These are phyloP conservation scores for Aureobasidium mangrovei DNA, from an alignment of 2,329 filamentous ascomycete genomes.

Conservation along the genomic window DNA sequence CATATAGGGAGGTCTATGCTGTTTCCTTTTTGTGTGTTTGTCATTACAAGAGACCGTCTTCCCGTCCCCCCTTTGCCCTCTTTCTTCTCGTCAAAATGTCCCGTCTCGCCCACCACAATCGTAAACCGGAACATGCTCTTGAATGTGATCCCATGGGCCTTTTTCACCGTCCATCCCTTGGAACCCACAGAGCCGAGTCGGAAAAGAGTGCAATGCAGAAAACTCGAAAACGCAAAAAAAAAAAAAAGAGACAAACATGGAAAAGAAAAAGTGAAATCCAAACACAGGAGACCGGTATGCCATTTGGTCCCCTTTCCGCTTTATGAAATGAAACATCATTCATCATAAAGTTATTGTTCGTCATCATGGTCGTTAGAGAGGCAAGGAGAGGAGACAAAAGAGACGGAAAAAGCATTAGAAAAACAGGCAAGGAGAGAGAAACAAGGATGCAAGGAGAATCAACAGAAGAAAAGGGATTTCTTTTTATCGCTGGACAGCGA, in stretches of 20 bases:
- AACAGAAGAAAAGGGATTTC: background rate
- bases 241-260: background rate
- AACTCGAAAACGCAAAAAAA: background rate
- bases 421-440: constrained; percentile 5
- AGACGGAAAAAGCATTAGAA: background rate
- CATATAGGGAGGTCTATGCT: background rate
- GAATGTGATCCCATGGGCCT: background rate
- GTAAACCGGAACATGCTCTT: background rate
- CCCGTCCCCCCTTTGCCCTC: background rate
- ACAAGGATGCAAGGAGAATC: background rate
- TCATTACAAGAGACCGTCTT: constrained; percentile 7
- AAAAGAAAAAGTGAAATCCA: background rate
- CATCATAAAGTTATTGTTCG: constrained; percentile 15
- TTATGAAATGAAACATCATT: constrained; percentile 15
- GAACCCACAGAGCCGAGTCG: background rate
- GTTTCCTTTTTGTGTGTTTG: background rate
- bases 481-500: constrained; percentile 5
- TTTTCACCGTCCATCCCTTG: background rate
- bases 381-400: constrained; percentile 3
- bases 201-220: background rate
- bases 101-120: background rate
- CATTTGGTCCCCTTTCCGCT: constrained; percentile 3
- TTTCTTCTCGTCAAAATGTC: background rate
- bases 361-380: constrained; percentile 15
- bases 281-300: constrained; percentile 9